Evolutionary conservation across 129 eudicot genomes (phyloP).

Genomic region (Mikania micrantha): DNA sequence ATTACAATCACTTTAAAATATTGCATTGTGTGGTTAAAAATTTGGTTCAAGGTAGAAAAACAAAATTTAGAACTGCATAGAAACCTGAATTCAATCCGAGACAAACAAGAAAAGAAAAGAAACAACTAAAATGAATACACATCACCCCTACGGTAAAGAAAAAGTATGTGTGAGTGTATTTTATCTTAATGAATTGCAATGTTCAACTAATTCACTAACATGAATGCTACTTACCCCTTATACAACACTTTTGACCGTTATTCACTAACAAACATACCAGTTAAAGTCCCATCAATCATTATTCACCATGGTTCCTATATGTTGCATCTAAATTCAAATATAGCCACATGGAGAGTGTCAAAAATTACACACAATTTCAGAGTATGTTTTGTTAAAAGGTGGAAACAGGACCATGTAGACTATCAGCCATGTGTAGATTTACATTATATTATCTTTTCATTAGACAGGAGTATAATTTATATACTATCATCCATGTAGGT

Average conservation of each 20-base stretch:
- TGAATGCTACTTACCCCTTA: not conserved
- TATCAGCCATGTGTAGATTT: not conserved
- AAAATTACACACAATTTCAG: not conserved
- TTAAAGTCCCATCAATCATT: not conserved
- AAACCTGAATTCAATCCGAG: not conserved
- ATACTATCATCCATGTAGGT: no score
- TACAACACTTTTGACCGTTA: not conserved
- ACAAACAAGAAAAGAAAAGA: not conserved
- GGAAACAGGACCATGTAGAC: not conserved
- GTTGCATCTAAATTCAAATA: not conserved
- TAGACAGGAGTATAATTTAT: no score
- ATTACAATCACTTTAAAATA: not conserved
- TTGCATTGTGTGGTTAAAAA: not conserved
- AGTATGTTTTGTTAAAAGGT: not conserved
- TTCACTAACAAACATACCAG: no score
- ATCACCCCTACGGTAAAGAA: not conserved
- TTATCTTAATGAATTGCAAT: not conserved
- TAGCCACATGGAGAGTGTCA: not conserved
- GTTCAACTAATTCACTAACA: not conserved
- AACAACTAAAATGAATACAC: not conserved
- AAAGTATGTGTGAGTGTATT: not conserved
- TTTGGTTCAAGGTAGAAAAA: not conserved
- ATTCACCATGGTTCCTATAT: not conserved
- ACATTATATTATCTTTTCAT: not conserved
- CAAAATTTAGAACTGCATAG: not conserved